Evolutionary conservation across 1,139 yeast genomes (phyloP).

Genomic region (Pichia sp.): DNA sequence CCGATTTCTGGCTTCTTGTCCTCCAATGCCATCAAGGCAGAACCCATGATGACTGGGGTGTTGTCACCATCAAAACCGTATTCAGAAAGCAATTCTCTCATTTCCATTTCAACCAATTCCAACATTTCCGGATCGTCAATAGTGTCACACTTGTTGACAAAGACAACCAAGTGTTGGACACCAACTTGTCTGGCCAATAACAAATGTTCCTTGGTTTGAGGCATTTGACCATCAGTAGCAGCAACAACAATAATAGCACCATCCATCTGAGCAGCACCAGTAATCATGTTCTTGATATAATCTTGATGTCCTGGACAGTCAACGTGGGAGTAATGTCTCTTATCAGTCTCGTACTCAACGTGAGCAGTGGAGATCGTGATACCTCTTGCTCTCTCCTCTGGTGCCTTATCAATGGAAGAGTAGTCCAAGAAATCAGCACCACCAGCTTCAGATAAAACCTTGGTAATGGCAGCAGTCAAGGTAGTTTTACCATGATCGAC

Average conservation of each 20-base stretch:
- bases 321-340: conserved; percentile 94
- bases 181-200: conserved; percentile 99
- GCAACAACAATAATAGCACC: conserved; percentile 99
- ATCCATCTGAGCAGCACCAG: conserved; percentile 99
- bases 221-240: conserved; percentile 99
- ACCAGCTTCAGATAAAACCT: conserved; percentile 81
- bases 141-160: conserved; percentile 96
- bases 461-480: conserved; percentile 97
- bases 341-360: conserved; percentile 89
- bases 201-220: conserved; percentile 98
- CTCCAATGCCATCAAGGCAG: conserved; percentile 96
- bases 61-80: conserved; percentile 98
- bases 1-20: conserved; percentile 89
- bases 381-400: conserved; percentile 99
- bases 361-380: conserved; percentile 97
- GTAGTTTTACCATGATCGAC: conserved; percentile 99
- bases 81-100: conserved; percentile 88
- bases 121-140: conserved; percentile 98
- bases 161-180: conserved; percentile 94
- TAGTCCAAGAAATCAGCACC: conserved; percentile 94
- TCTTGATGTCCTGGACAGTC: conserved; percentile 99
- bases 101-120: conserved; percentile 99
- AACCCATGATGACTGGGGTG: conserved; percentile 97
- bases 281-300: conserved; percentile 97
- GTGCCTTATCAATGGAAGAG: conserved; percentile 93